Conservation (phyloP, 1,284 basidiomycete species). For the Ceratobasidium sp. region DNA sequence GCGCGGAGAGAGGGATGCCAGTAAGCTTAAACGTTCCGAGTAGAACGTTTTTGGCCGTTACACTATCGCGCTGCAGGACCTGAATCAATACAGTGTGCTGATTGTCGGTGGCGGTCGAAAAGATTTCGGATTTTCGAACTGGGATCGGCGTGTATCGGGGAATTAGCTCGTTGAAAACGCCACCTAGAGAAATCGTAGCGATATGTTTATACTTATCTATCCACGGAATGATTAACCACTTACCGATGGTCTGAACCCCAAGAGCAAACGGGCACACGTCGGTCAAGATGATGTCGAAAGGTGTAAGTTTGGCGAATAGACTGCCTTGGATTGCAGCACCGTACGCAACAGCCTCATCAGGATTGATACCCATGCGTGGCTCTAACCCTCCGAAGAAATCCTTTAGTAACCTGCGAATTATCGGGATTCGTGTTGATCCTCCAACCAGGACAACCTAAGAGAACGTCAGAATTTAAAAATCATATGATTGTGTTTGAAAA, state of each 20-base stretch:
- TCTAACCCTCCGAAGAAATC: conserved; percentile 98
- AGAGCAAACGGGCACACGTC: conserved; percentile 69
- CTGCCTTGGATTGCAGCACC: conserved; percentile 95
- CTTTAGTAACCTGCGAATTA: conserved; percentile 97
- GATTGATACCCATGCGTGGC: conserved; percentile 98
- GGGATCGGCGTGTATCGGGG: conserved; percentile 72
- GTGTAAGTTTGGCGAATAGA: too few relatives aligned
- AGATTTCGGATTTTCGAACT: conserved; percentile 74
- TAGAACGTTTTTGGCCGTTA: conserved; percentile 75
- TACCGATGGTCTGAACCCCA: conserved; percentile 72
- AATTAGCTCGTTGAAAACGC: conserved; percentile 72
- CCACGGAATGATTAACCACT: too few relatives aligned
- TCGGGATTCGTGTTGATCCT: conserved; percentile 99
- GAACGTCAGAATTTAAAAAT: background rate
- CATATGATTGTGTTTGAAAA: conserved; percentile 56
- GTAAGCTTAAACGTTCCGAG: conserved; percentile 70
- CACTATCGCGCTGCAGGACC: conserved; percentile 66
- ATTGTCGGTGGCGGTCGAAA: conserved; percentile 70
- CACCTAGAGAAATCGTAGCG: conserved; percentile 55
- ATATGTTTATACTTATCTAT: too few relatives aligned
- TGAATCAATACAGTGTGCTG: conserved; percentile 76
- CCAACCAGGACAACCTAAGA: conserved; percentile 69
- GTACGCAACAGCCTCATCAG: conserved; percentile 99
- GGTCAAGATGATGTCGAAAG: too few relatives aligned
- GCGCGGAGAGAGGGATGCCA: conserved; percentile 80